Base-by-base conservation (phyloP, 768 basidiomycete species). In the Mycena galopus region DNA sequence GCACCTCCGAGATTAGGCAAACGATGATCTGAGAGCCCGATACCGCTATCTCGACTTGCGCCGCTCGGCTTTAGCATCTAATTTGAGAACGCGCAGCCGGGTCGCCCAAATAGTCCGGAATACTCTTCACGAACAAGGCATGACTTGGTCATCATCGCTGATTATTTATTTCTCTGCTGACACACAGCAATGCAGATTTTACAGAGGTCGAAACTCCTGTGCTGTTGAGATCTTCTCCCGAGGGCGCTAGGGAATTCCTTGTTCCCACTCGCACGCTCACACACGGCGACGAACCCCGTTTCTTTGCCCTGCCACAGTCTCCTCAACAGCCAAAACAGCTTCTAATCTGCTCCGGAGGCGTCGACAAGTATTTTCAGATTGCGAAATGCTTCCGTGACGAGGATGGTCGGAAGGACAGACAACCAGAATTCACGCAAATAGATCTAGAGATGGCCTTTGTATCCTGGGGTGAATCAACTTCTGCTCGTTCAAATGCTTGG, bases 371-470 rank as follows among this genome's bases (percentile, higher is more conserved):
- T 82, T 98, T 91, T 82, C 97, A 98, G 81, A 87, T 98, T 64
- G 97, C 97, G 17, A 91, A 91, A 75, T 98, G 97, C 83, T 98
- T 98, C 86, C 90, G 97, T 55, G 97, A 98, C 81, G 97, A 98
- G 82, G 96, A 95, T 78, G 96, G 96, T 5, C 88, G 97, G 67
- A 96, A 94, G 81, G 97, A 98, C 80, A 89, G 97, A 53, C 97
- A 98, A 79, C 96, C 97, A 0, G 97, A 98, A 81, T 98, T 98
- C 82, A 98, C 97, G 25, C 97, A 98, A 83, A 86, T 98, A 72
- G 97, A 98, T 90, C 82, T 98, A 73, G 97, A 98, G 83, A 97
- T 98, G 94, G 96, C 94, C 2, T 98, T 94, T 82, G 92, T 97
- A 21, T 93, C 93, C 10, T 98, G 97, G 91, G 93, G 92, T 33